Percentiles rank a stretch among this genome's conserved stretches.
Conservation (phyloP, 2,329 filamentous ascomycete genomes). For the Aspergillus alliaceus region DNA sequence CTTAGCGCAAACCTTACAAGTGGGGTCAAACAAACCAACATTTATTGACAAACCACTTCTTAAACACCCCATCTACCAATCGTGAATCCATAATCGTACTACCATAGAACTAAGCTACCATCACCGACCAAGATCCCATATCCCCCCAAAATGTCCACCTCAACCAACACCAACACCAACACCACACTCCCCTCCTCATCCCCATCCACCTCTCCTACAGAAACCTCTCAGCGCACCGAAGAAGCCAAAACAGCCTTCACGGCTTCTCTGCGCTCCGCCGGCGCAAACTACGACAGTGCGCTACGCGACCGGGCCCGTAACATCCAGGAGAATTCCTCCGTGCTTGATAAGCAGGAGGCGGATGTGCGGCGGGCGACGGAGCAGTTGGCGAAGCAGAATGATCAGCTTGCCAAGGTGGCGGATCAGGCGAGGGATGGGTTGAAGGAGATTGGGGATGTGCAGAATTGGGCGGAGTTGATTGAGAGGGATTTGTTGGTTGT, state of each 20-base stretch:
- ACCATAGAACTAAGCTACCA: no score
- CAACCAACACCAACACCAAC: constrained; percentile 2
- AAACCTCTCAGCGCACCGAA: constrained; percentile 32
- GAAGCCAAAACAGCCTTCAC: constrained; percentile 47
- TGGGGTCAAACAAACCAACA: no score
- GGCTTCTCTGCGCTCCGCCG: constrained; percentile 44
- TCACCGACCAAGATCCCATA: no score
- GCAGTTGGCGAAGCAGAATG: constrained; percentile 53
- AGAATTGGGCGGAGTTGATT: constrained; percentile 66
- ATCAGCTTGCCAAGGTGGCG: constrained; percentile 54
- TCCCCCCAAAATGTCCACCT: constrained; percentile 6
- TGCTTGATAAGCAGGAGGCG: constrained; percentile 57
- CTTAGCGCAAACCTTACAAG: no score
- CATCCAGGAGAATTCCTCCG: constrained; percentile 56
- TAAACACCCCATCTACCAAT: not conserved
- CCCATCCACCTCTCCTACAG: constrained; percentile 4
- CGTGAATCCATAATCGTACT: not conserved
- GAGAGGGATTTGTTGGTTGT: constrained; percentile 49
- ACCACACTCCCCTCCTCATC: not conserved
- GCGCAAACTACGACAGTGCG: constrained; percentile 52
- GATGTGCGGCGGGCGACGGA: constrained; percentile 53
- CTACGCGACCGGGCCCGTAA: constrained; percentile 56
- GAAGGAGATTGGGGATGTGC: constrained; percentile 64
- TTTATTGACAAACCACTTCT: no score
- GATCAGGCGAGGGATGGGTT: constrained; percentile 57